Percentiles rank a stretch among this genome's conserved stretches.
Conservation (phyloP, 2,329 filamentous ascomycete species). For the Xylaria sp. region DNA sequence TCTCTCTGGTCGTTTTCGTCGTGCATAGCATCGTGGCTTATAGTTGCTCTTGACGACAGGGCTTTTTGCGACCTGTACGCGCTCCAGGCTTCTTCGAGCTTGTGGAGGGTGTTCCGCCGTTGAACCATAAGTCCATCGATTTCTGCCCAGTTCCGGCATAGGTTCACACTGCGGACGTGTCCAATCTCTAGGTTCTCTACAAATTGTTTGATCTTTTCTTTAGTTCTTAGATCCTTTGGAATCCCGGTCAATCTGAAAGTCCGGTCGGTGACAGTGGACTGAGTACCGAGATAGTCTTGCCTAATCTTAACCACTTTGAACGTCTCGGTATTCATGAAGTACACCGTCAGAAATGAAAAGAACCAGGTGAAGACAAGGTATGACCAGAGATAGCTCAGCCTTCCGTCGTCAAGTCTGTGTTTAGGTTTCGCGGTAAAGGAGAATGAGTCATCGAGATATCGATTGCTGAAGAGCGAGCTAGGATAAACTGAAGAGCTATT, state of each 20-base stretch:
- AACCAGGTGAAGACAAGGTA: conserved; percentile 96
- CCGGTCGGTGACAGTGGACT: conserved; percentile 94
- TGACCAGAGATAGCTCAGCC: conserved; percentile 79
- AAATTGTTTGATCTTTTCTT: conserved; percentile 84
- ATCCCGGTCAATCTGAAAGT: conserved; percentile 94
- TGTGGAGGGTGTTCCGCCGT: conserved; percentile 72
- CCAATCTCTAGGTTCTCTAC: conserved; percentile 91
- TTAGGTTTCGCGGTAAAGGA: conserved; percentile 31
- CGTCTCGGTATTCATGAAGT: conserved; percentile 85
- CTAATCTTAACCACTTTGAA: conserved; percentile 84
- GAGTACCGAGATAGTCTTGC: conserved; percentile 91
- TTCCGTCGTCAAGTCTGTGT: conserved; percentile 40
- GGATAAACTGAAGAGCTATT: conserved; percentile 8
- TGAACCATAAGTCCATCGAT: conserved; percentile 79
- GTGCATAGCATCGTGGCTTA: conserved; percentile 7
- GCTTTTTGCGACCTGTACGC: conserved; percentile 73
- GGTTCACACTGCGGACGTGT: conserved; percentile 84
- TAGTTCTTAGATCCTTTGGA: conserved; percentile 79
- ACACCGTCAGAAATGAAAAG: conserved; percentile 84
- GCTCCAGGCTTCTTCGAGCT: conserved; percentile 86
- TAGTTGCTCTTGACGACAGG: conserved; percentile 45
- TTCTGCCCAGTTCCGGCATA: conserved; percentile 88
- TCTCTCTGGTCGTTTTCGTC: conserved; percentile 34
- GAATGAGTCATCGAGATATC: conserved; percentile 14
- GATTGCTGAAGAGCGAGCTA: conserved; percentile 23